Evolutionary conservation across 2,329 filamentous ascomycete genomes (phyloP), one percentile per base, ranked within the genome.

Genomic region (Epichloe brachyelytri): DNA sequence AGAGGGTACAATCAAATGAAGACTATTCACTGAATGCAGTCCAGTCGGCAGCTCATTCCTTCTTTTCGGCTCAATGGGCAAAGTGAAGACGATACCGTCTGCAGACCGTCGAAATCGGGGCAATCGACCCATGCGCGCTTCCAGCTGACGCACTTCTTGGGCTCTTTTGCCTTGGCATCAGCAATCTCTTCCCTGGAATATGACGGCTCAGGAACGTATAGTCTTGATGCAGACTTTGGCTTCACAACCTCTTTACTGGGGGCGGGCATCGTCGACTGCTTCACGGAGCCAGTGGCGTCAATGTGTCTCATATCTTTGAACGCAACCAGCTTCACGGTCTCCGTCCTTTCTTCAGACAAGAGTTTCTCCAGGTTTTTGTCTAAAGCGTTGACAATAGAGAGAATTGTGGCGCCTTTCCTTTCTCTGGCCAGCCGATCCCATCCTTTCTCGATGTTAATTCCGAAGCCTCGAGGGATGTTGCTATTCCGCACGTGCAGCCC

Each of bases 381-480:
- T 30, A 93, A 71, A 17, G 76, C 76, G 59, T 87, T 85, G 56
- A 85, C 76, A 56, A 85, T 72, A 15, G 74, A 73, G 46, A 91
- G 69, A 0, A 93, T 68, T 0, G 83, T 87, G 10, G 71, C 68
- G 5, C 68, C 74, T 4, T 69, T 69, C 41, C 76, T 72, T 43
- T 78, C 76, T 40, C 74, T 65, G 0, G 79, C 79, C 48, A 91
- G 73, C 39, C 68, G 72, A 54, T 83, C 78, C 70, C 88, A 93
- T 8, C 86, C 86, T 56, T 72, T 75, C 62, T 89, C 85, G 38
- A 93, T 78, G 65, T 90, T 91, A 64, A 86, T 77, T 59, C 83
- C 77, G 62, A 85, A 90, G 1, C 81, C 83, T 54, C 82, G 72
- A 2, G 82, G 83, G 59, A 88, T 86, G 57, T 75, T 82, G 55